Evolutionary conservation across 805 yeast genomes (phyloP), one percentile per base, ranked within the genome.

Genomic region (Sugiyamaella marilandica): DNA sequence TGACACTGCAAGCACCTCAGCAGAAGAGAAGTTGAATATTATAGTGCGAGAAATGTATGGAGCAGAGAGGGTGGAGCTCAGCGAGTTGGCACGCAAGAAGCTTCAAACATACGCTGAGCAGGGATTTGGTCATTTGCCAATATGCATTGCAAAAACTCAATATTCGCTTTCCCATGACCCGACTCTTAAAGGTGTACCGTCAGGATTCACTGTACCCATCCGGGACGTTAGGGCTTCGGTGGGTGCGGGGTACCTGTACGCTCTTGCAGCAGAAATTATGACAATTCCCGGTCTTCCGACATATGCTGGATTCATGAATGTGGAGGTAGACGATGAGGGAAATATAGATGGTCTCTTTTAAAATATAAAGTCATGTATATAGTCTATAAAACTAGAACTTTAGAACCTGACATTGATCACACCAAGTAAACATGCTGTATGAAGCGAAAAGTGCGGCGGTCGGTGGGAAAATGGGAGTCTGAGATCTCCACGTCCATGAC

Each of bases 211-310:
- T 14, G 87, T 92, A 69, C 98, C 99, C 48, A 89, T 92, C 62
- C 81, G 95, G 69, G 99, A 92, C 63, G 87, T 92, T 58, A 85
- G 95, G 71, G 91, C 92, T 39, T 85, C 96, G 35, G 87, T 88
- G 52, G 99, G 99, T 71, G 98, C 97, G 46, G 97, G 97, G 9
- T 92, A 92, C 72, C 77, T 92, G 67, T 94, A 92, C 66, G 98
- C 98, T 1, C 78, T 92, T 62, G 97, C 97, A 14, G 97, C 95
- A 52, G 96, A 92, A 71, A 92, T 92, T 64, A 90, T 86, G 84
- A 92, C 99, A 26, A 91, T 92, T 62, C 99, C 99, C 26, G 99
- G 99, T 55, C 76, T 92, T 66, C 95, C 97, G 52, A 92, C 98
- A 9, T 91, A 87, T 68, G 86, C 95, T 62, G 98, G 98, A 24